Conservation (phyloP, 495 filamentous ascomycete genomes). For the Lepidopterella palustris region DNA sequence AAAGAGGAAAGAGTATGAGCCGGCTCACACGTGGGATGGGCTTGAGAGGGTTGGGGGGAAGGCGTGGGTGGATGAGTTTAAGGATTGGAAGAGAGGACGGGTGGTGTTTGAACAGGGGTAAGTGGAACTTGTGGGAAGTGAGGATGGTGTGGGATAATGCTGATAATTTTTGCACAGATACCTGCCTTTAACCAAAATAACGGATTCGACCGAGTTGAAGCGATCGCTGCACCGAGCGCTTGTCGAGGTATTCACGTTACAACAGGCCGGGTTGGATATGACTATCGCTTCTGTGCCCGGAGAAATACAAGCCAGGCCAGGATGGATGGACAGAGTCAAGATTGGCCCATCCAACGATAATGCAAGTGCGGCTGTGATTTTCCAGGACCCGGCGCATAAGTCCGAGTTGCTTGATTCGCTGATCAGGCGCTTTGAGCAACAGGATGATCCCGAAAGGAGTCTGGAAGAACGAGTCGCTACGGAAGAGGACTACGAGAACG, state of each 20-base stretch:
- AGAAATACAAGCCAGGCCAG: constrained; percentile 3
- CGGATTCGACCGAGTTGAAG: constrained; percentile 39
- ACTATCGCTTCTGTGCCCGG: constrained; percentile 12
- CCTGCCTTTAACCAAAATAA: constrained; percentile 24
- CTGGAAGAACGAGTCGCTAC: no score
- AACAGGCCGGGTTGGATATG: constrained; percentile 37
- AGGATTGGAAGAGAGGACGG: background rate
- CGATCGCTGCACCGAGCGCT: constrained; percentile 49
- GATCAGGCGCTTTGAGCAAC: background rate
- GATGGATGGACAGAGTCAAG: constrained; percentile 14
- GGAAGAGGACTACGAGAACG: no score
- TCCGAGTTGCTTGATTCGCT: background rate
- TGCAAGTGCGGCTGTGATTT: background rate
- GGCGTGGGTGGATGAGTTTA: background rate
- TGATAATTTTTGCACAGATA: background rate
- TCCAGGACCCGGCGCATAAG: background rate
- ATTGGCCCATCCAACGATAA: background rate
- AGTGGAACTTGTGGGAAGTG: background rate
- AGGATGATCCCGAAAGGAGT: background rate
- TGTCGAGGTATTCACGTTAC: constrained; percentile 52
- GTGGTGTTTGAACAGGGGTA: background rate
- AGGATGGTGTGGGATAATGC: background rate
- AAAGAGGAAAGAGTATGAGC: background rate
- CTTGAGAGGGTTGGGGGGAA: background rate
- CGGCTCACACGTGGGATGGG: background rate